Evolutionary conservation across 208 protist genomes (phyloP), one percentile per base, ranked within the genome.

Genomic region (Wallacemonas sp.): DNA sequence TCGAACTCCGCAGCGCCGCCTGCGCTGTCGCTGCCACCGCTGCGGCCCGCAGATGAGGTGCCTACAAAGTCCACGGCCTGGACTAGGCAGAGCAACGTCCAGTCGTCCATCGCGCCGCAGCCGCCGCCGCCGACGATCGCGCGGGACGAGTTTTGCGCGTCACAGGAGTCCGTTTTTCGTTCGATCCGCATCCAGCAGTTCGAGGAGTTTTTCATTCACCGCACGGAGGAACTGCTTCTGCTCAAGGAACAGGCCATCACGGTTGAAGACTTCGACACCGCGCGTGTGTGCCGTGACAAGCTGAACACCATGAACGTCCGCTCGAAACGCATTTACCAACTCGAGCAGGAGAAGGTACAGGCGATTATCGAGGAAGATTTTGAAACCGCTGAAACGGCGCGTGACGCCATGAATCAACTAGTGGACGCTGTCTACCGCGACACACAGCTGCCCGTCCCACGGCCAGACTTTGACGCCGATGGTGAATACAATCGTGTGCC

Each of bases 281-380:
- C 79, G 2, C 79, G 62, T 24, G 46, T 70, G 61, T 94, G 88
- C 72, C 74, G 77, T 9, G 87, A 95, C 61, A 85, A 87, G 58
- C 74, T 97, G 26, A 78, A 83, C 11, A 33, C 75, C 14, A 75
- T 96, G 66, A 93, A 94, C 48, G 39, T 57, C 2, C 43, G 57
- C 16, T 82, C 88, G 1, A 78, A 74, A 68, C 58, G 76, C 19
- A 83, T 97, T n/a, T 93, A 94, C 63, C 73, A 92, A 38, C 64
- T 95, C 2, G 87, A 94, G 70, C 84, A 92, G 39, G 77, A 90
- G 17, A 97, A 97, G 76, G 86, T 95, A 32, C 80, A 92, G 43
- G 86, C 90, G n/a, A 94, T 97, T 48, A 87, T 94, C 54, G 81
- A 93, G 30, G 90, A 97, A 52, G 77, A 96, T 61, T 97, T 95